Conservation (phyloP, 2,329 filamentous ascomycete species). For the Reticulascus tulasneorum region DNA sequence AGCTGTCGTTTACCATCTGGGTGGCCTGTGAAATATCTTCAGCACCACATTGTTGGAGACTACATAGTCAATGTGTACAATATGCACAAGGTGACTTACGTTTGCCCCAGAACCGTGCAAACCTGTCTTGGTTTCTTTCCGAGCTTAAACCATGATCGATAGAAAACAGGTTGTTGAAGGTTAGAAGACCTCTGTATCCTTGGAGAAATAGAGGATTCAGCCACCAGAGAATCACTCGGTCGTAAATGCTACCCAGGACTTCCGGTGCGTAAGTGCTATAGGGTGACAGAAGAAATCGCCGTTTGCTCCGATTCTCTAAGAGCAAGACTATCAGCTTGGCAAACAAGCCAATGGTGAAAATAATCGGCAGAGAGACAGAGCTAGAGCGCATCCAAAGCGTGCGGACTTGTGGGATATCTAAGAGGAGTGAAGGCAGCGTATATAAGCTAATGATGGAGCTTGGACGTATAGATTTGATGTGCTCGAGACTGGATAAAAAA, state of each 20-base stretch:
- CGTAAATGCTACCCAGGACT: slow-evolving; percentile 26
- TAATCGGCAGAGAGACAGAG: slow-evolving; percentile 19
- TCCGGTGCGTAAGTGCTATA: slow-evolving; percentile 17
- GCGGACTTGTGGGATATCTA: slow-evolving; percentile 25
- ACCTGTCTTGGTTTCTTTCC: background rate
- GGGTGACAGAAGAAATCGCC: background rate
- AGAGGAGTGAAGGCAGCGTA: slow-evolving; percentile 24
- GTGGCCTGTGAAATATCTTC: too few species aligned
- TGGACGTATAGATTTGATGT: slow-evolving; percentile 28
- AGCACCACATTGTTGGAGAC: too few species aligned
- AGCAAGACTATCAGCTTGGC: slow-evolving; percentile 21
- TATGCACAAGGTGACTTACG: background rate
- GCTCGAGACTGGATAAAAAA: slow-evolving; percentile 24
- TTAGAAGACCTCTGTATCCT: slow-evolving; percentile 15
- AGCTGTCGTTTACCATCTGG: too few species aligned
- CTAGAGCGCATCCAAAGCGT: slow-evolving; percentile 23
- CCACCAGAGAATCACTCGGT: slow-evolving; percentile 30
- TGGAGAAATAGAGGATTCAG: slow-evolving; percentile 23
- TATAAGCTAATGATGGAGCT: slow-evolving; percentile 26
- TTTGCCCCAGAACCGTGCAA: slow-evolving; percentile 2
- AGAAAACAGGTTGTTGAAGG: slow-evolving; percentile 14
- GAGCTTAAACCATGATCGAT: slow-evolving; percentile 18
- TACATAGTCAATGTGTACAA: background rate
- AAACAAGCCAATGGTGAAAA: slow-evolving; percentile 17
- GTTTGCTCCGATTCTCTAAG: slow-evolving; percentile 18